phyloP scores from a whole-genome alignment of 1,284 basidiomycete genomes.

The Neolentinus lepideus region DNA sequence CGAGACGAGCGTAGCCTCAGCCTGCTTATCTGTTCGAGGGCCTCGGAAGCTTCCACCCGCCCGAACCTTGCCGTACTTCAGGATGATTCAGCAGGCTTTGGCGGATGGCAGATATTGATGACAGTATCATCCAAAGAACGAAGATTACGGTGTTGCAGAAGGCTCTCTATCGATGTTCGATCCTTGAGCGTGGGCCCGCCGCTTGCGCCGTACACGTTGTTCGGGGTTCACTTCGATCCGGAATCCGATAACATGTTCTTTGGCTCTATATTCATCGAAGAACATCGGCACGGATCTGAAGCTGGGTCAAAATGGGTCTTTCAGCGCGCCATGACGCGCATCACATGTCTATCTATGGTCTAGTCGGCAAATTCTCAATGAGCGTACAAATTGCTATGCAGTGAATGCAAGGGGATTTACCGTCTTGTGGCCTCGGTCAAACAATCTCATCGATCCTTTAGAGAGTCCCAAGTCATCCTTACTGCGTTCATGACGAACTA shows the following conservation, averaged over 20 bases:
- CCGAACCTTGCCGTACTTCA: not conserved
- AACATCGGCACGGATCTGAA: not conserved
- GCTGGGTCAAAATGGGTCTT: not conserved
- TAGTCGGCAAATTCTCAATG: not conserved
- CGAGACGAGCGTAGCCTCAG: not conserved
- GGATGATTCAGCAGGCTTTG: not conserved
- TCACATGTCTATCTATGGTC: not conserved
- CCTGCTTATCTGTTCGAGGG: not conserved
- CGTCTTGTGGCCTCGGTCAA: not conserved
- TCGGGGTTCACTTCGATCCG: not conserved
- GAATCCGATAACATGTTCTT: not conserved
- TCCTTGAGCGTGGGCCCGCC: not conserved
- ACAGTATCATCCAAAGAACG: not conserved
- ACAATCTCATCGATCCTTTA: not conserved
- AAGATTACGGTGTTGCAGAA: not conserved
- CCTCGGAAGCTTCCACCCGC: not conserved
- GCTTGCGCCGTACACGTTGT: not conserved
- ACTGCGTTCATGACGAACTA: conserved; percentile 17
- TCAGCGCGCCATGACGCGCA: not conserved
- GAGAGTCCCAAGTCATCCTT: no score
- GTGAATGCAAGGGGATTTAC: not conserved
- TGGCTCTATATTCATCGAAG: not conserved
- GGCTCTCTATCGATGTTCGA: not conserved
- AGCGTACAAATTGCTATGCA: not conserved
- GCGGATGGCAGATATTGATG: not conserved